These are phyloP conservation scores for Juglanconis juglandina DNA, from an alignment of 2,329 filamentous ascomycete genomes.

Conservation along the genomic window DNA sequence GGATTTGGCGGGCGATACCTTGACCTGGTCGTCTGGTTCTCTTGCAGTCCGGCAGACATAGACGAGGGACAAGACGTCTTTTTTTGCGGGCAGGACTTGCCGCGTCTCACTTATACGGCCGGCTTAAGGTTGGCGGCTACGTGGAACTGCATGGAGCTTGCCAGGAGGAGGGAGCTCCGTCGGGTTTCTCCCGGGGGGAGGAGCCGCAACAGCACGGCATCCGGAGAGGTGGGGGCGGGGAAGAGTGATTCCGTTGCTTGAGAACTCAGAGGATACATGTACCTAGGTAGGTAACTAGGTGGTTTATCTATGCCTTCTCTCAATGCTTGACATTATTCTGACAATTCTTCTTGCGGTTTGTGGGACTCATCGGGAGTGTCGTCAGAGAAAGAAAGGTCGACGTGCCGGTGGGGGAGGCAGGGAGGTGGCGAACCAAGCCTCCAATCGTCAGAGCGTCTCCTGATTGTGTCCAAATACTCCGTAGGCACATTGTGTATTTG, in stretches of 20 bases:
- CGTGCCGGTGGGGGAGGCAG: not conserved
- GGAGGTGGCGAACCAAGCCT: no score
- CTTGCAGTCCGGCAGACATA: not conserved
- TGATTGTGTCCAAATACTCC: not conserved
- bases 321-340: no score
- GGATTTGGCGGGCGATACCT: not conserved
- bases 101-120: not conserved
- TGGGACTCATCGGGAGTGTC: no score
- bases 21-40: not conserved
- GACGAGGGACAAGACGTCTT: not conserved
- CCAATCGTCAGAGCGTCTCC: no score
- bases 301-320: no score
- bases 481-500: not conserved
- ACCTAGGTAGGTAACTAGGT: no score
- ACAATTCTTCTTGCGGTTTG: no score
- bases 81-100: not conserved
- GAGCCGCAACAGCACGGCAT: not conserved
- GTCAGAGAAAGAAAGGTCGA: not conserved
- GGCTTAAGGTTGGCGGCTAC: not conserved
- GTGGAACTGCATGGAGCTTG: not conserved
- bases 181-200: not conserved
- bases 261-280: not conserved
- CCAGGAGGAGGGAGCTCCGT: not conserved
- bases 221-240: conserved; percentile 21
- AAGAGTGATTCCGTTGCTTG: not conserved